phyloP scores from a whole-genome alignment of 2,329 filamentous ascomycete species.

The Aspergillus awamori region DNA sequence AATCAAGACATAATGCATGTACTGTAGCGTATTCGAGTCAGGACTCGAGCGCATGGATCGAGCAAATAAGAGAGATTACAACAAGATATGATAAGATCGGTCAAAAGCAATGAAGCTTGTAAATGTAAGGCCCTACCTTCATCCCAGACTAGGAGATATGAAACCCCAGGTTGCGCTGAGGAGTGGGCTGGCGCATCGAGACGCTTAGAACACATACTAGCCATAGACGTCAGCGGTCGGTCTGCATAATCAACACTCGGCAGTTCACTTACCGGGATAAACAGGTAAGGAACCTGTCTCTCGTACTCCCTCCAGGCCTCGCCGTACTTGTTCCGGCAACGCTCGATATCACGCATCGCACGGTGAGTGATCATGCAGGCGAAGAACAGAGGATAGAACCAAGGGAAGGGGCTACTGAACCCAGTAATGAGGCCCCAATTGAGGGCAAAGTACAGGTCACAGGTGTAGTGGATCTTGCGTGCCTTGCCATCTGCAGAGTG shows the following conservation, averaged over 20 bases:
- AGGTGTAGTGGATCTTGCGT: constrained; percentile 80
- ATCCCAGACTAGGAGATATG: neutral
- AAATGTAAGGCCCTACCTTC: neutral
- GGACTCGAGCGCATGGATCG: neutral
- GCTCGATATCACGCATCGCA: constrained; percentile 72
- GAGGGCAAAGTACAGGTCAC: constrained; percentile 76
- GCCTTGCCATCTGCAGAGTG: constrained; percentile 63
- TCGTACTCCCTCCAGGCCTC: constrained; percentile 82
- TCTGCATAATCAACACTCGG: neutral
- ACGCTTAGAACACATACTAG: constrained; percentile 39
- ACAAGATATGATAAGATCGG: neutral
- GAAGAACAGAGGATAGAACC: constrained; percentile 88
- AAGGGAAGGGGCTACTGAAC: constrained; percentile 79
- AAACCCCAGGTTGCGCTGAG: neutral
- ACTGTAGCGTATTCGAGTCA: neutral
- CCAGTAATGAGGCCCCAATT: constrained; percentile 81
- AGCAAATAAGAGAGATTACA: neutral
- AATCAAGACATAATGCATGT: constrained; percentile 1
- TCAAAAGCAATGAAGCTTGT: neutral
- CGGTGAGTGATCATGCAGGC: constrained; percentile 77
- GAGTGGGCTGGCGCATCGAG: neutral
- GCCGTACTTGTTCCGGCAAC: constrained; percentile 77
- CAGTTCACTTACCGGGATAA: constrained; percentile 66
- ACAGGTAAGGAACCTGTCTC: constrained; percentile 77
- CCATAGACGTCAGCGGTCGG: neutral